phyloP scores from a whole-genome alignment of 495 filamentous ascomycete genomes.

The Talaromyces ruber region DNA sequence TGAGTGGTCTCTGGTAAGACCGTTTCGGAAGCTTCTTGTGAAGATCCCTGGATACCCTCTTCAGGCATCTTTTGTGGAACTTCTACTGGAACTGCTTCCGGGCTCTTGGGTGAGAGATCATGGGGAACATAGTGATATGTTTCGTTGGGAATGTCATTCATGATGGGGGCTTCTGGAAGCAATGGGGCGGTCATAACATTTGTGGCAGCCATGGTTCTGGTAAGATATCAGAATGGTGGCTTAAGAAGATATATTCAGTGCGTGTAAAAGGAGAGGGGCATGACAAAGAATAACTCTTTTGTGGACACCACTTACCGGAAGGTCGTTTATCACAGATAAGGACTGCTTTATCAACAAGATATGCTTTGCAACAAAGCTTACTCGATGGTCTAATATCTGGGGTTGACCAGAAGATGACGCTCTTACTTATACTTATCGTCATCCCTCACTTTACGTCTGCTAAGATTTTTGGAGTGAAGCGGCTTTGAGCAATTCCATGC shows the following conservation, averaged over 20 bases:
- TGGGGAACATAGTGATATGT: background rate
- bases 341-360: background rate
- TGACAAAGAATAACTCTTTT: background rate
- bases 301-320: background rate
- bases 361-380: background rate
- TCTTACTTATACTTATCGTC: background rate
- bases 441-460: background rate
- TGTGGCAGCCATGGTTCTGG: background rate
- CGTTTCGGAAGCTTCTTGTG: background rate
- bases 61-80: background rate
- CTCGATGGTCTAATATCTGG: background rate
- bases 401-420: background rate
- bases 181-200: constrained; percentile 1
- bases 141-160: background rate
- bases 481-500: background rate
- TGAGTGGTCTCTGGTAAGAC: background rate
- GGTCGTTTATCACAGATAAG: background rate
- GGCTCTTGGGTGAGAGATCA: background rate
- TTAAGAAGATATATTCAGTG: background rate
- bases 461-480: background rate
- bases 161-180: background rate
- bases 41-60: background rate
- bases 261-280: background rate
- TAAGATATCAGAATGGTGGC: background rate
- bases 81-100: background rate